Evolutionary conservation across 257 asterid genomes (phyloP), one percentile per base, ranked within the genome.

Genomic region (Nemophila menziesii): DNA sequence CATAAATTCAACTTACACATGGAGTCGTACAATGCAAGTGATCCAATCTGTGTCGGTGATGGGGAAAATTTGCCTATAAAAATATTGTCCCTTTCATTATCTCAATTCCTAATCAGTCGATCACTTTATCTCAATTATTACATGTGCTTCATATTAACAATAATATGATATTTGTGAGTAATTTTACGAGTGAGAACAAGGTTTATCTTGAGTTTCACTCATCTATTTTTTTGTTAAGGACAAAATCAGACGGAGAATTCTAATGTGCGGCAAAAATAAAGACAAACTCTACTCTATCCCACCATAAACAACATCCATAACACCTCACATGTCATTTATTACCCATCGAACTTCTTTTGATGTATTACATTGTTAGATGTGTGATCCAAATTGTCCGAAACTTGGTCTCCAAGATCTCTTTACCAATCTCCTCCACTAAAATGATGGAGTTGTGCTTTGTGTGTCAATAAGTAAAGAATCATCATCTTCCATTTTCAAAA

Each of bases 111-210:
- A 45, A 34, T 45, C 15, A 45, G n/a, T 45, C 50, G 3, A 12
- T 45, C 14, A 2, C 36, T 22, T 22, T 45, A 24, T 22, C 16
- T 45, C 50, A 45, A 16, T 45, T 45, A 44, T 19, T 44, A 11
- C 49, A 44, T 44, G 49, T 44, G 22, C 49, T 33, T 8, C 49
- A 44, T 10, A 44, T 44, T 24, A 44, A 44, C 20, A 44, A 44
- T 7, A 44, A 44, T 19, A 20, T 44, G 16, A 18, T 44, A 8
- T 44, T 16, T 22, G 33, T 20, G 49, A 44, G 49, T 44, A 14
- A 44, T 20, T 44, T 44, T 44, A 44, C 29, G 20, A 20, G 33
- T 7, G 33, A 44, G 5, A 44, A 44, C 22, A 44, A 44, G 20
- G 27, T 21, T 11, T 44, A 44, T 44, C 20, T 44, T 44, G 49